Conservation (phyloP, 2,329 filamentous ascomycete genomes). For the Apiospora arundinis region DNA sequence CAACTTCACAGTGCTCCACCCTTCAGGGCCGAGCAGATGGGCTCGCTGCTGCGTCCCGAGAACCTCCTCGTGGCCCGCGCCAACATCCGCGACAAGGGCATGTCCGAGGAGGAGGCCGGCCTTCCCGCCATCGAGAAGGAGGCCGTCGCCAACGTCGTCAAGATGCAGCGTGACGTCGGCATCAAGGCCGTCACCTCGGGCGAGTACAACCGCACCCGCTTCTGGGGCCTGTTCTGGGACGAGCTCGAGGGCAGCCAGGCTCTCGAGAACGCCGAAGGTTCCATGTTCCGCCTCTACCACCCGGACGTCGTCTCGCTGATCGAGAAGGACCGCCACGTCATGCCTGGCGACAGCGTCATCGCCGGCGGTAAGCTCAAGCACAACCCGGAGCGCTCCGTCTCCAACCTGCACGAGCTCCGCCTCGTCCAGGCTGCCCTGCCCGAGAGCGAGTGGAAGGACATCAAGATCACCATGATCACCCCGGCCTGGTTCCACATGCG, state of each 20-base stretch:
- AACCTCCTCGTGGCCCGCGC: conserved; percentile 67
- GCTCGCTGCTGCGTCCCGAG: conserved; percentile 74
- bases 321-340: conserved; percentile 58
- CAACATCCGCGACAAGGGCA: conserved; percentile 61
- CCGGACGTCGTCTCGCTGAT: conserved; percentile 61
- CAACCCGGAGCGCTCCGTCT: conserved; percentile 47
- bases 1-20: conserved; percentile 48
- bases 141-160: conserved; percentile 70
- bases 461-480: conserved; percentile 62
- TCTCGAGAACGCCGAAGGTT: conserved; percentile 57
- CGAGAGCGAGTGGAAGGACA: conserved; percentile 54
- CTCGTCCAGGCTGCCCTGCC: conserved; percentile 54
- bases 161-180: conserved; percentile 70
- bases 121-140: conserved; percentile 68
- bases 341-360: conserved; percentile 63
- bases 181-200: conserved; percentile 73
- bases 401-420: conserved; percentile 57
- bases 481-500: conserved; percentile 62
- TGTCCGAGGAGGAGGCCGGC: conserved; percentile 56
- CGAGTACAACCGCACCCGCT: conserved; percentile 66
- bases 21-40: conserved; percentile 79
- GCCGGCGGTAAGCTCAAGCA: conserved; percentile 55
- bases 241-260: conserved; percentile 57
- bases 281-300: conserved; percentile 61
- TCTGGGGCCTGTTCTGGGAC: conserved; percentile 61